Percentiles rank a stretch among this genome's conserved stretches.
Evolutionary conservation across 2,329 filamentous ascomycete genomes (phyloP).

Genomic region (Apiospora hydei): DNA sequence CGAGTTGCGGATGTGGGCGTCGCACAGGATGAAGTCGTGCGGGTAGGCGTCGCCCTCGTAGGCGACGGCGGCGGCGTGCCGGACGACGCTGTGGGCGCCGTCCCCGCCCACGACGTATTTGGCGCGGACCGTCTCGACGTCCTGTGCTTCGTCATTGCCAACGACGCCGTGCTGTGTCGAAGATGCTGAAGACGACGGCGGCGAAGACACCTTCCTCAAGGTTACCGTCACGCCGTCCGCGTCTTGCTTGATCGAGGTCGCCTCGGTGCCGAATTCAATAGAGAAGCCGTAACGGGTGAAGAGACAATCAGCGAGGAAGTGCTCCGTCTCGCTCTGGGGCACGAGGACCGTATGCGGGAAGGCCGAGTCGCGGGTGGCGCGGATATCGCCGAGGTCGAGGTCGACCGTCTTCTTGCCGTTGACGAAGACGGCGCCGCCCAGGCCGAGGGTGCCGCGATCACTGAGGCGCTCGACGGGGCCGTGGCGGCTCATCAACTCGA

Average conservation of each 20-base stretch:
- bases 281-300: conserved; percentile 39
- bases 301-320: conserved; percentile 33
- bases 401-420: conserved; percentile 30
- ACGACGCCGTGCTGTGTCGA: background rate
- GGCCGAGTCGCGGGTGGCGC: conserved; percentile 74
- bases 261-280: conserved; percentile 35
- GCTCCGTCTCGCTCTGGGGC: conserved; percentile 70
- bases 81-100: conserved; percentile 51
- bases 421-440: conserved; percentile 44
- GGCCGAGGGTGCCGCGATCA: conserved; percentile 48
- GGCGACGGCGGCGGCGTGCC: conserved; percentile 44
- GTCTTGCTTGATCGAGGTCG: conserved; percentile 34
- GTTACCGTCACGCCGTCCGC: conserved; percentile 34
- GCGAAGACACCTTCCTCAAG: conserved; percentile 28
- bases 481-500: conserved; percentile 58
- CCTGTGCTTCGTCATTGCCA: background rate
- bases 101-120: conserved; percentile 55
- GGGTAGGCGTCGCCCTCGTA: conserved; percentile 53
- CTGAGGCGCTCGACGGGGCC: conserved; percentile 46
- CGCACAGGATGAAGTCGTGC: conserved; percentile 54
- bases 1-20: conserved; percentile 43
- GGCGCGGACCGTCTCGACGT: conserved; percentile 34
- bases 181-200: background rate
- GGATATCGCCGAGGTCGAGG: conserved; percentile 84
- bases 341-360: conserved; percentile 90